A percentile compares a stretch with the other conserved stretches of the same genome.
phyloP scores from a whole-genome alignment of 148 eudicot species.

The Rhododendron griersonianum region DNA sequence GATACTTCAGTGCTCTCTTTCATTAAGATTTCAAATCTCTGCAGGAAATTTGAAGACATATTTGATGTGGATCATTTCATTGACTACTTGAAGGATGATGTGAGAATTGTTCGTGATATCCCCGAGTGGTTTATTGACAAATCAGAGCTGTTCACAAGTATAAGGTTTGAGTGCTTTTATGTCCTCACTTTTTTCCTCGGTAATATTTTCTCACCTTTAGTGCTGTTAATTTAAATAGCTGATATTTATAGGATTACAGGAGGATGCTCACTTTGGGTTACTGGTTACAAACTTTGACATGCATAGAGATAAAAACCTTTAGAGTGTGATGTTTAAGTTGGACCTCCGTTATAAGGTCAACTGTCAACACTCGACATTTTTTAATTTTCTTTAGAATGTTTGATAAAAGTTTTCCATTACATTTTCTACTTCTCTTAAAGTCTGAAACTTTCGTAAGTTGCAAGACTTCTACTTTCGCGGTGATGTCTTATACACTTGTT shows the following conservation, averaged over 20 bases:
- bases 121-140: slow-evolving; percentile 97
- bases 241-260: background rate
- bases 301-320: background rate
- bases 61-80: slow-evolving; percentile 99
- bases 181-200: background rate
- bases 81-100: slow-evolving; percentile 95
- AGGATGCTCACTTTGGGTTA: background rate
- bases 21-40: slow-evolving; percentile 6
- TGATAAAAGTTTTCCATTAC: background rate
- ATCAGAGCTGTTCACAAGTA: slow-evolving; percentile 81
- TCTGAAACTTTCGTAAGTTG: background rate
- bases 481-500: background rate
- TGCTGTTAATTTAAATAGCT: background rate
- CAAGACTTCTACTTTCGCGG: background rate
- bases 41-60: slow-evolving; percentile 95
- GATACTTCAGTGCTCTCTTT: background rate
- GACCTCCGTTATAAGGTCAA: background rate
- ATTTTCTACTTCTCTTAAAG: background rate
- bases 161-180: slow-evolving; percentile 47
- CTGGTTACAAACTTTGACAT: background rate
- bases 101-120: slow-evolving; percentile 88
- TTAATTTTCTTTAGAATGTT: background rate
- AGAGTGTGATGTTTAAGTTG: background rate
- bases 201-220: background rate
- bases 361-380: background rate